Base-by-base conservation (phyloP, 2,329 filamentous ascomycete genomes). In the Cordyceps cicadae region DNA sequence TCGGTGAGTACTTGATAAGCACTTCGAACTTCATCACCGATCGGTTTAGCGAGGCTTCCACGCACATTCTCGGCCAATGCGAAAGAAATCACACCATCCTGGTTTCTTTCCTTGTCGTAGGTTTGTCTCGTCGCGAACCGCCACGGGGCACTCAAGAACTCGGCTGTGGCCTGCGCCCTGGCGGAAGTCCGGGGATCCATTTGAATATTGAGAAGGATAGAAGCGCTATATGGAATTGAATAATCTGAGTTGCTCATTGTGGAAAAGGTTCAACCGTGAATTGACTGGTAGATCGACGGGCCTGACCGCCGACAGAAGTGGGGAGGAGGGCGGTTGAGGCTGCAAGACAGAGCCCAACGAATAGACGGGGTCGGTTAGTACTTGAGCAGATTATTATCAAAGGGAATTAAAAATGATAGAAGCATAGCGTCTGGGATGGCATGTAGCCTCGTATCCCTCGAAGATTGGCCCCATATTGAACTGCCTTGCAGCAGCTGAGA, bases 61-160 rank as follows among this genome's bases (percentile, higher is more conserved):
- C 63, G n/a, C 48, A 67, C 71, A 64, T 82, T 81, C 62, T 81
- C 79, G 5, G 80, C 79, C 0, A 79, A 72, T 0, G 75, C 77
- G 32, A 82, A 75, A 4, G 76, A 80, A 54, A 81, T 70, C 54
- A 79, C 72, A 1, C 79, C 79, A 9, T 68, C 63, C 0, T 73
- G 71, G 37, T 77, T 77, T 5, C 64, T 64, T 3, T 67, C 63
- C 0, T 75, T 70, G 60, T 77, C 67, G 67, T 78, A 82, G 2
- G 66, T 68, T 7, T 64, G 67, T 19, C 62, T 59, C 0, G 70
- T 68, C 0, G 70, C 71, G 39, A 72, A 74, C 50, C 69, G 67
- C 72, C 71, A 75, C 2, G 72, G 70, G 2, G 68, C 52, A 45
- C 69, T 66, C 19, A 70, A 58, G 15, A 62, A 64, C 11, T 60